These are phyloP conservation scores for Chytriomyces confervae DNA, from an alignment of 192 early-diverging fungal species.

Conservation along the genomic window DNA sequence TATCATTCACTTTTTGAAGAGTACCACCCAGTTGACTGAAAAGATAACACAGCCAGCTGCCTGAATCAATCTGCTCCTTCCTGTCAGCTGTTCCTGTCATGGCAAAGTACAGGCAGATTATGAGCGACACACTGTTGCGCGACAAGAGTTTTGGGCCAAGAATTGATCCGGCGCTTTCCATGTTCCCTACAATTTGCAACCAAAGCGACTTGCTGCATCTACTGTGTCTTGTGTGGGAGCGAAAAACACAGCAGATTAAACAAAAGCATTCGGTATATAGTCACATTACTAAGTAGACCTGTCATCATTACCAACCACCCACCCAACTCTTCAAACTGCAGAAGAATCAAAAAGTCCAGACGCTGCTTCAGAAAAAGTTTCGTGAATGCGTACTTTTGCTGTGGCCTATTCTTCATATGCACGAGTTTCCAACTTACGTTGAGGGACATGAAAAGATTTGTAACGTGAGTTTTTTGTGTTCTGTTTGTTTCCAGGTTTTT, in stretches of 20 bases:
- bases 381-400: slow-evolving; percentile 39
- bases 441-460: slow-evolving; percentile 43
- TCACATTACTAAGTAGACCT: not conserved
- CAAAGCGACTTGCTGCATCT: slow-evolving; percentile 50
- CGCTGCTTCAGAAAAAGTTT: slow-evolving; percentile 32
- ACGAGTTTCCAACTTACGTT: slow-evolving; percentile 45
- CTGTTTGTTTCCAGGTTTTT: not conserved
- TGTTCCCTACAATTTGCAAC: slow-evolving; percentile 48
- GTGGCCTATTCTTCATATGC: slow-evolving; percentile 51
- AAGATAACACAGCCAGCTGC: slow-evolving; percentile 45
- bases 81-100: slow-evolving; percentile 48
- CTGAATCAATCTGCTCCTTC: slow-evolving; percentile 45
- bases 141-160: slow-evolving; percentile 24
- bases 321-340: not conserved
- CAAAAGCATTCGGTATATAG: slow-evolving; percentile 37
- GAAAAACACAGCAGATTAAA: slow-evolving; percentile 34
- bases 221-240: slow-evolving; percentile 50
- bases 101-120: slow-evolving; percentile 50
- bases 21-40: too few species aligned
- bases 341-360: slow-evolving; percentile 28
- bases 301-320: not conserved
- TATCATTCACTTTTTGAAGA: not conserved
- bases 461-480: slow-evolving; percentile 11
- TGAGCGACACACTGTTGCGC: slow-evolving; percentile 43
- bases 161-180: slow-evolving; percentile 44